Evolutionary conservation across 345 rosid species (phyloP).

Genomic region (Gossypium thurberi): DNA sequence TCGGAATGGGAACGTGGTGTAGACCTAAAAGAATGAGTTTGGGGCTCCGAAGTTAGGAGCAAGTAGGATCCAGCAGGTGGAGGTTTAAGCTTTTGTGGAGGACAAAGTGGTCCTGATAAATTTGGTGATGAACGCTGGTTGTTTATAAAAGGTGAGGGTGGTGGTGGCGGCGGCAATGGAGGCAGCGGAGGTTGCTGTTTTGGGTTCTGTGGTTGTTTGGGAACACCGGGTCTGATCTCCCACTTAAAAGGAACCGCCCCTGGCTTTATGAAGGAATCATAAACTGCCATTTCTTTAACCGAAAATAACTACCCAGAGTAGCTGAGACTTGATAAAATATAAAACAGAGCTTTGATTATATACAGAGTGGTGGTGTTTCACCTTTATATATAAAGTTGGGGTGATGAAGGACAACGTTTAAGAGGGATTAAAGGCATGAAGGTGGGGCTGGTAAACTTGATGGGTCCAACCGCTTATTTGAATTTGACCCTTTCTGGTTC

Average conservation of each 20-base stretch:
- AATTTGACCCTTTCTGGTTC: too few species aligned
- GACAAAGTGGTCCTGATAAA: slow-evolving; percentile 13
- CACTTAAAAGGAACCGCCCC: slow-evolving; percentile 86
- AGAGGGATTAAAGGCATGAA: slow-evolving; percentile 54
- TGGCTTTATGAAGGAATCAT: slow-evolving; percentile 73
- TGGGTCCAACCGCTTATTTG: too few species aligned
- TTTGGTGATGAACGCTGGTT: slow-evolving; percentile 18
- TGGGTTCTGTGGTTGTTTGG: slow-evolving; percentile 28
- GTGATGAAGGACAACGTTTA: background rate
- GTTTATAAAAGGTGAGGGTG: slow-evolving; percentile 11
- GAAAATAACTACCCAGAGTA: background rate
- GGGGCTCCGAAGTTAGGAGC: slow-evolving; percentile 33
- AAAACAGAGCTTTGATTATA: background rate
- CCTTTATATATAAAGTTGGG: background rate
- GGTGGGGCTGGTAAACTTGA: slow-evolving; percentile 30
- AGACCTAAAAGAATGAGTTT: slow-evolving; percentile 50
- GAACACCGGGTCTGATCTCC: slow-evolving; percentile 98
- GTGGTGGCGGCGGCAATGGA: background rate
- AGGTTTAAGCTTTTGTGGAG: slow-evolving; percentile 44
- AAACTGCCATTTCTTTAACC: slow-evolving; percentile 29
- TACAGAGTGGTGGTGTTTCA: background rate
- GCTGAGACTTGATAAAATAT: background rate
- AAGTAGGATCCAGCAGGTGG: slow-evolving; percentile 44
- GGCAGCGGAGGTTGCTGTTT: slow-evolving; percentile 23
- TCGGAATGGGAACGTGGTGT: slow-evolving; percentile 50